Evolutionary conservation across 1,139 yeast species (phyloP).

Genomic region (Pichia terricola): DNA sequence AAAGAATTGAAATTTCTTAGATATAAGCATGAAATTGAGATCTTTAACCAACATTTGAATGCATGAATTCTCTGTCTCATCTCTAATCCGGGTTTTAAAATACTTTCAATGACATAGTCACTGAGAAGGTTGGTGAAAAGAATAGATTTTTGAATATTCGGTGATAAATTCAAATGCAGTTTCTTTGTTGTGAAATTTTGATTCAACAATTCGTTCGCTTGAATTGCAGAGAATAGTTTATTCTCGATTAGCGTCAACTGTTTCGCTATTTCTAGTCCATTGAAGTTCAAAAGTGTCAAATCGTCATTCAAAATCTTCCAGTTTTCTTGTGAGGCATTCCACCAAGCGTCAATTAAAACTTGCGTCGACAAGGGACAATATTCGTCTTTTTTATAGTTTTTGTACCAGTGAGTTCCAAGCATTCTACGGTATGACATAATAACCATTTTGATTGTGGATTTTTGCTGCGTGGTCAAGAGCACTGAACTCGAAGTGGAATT

Average conservation of each 20-base stretch:
- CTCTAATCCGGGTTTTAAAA: conserved; percentile 43
- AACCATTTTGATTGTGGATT: conserved; percentile 35
- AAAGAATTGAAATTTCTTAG: conserved; percentile 77
- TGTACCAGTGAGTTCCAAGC: conserved; percentile 39
- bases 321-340: conserved; percentile 27
- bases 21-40: conserved; percentile 74
- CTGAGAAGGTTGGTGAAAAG: conserved; percentile 71
- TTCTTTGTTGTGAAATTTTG: conserved; percentile 63
- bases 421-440: conserved; percentile 41
- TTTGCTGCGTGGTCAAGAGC: conserved; percentile 30
- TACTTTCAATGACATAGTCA: conserved; percentile 74
- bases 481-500: conserved; percentile 15
- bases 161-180: conserved; percentile 53
- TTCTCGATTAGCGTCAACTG: conserved; percentile 79
- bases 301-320: conserved; percentile 26
- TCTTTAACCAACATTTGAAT: conserved; percentile 73
- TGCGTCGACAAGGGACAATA: conserved; percentile 23
- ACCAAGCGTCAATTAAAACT: conserved; percentile 29
- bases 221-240: conserved; percentile 54
- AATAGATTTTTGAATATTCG: conserved; percentile 63
- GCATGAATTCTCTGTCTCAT: conserved; percentile 46
- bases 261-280: conserved; percentile 74
- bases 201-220: conserved; percentile 65
- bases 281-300: conserved; percentile 54
- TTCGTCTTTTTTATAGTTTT: conserved; percentile 4